These are phyloP conservation scores for Tanacetum coccineum DNA, from an alignment of 129 eudicot species.

Conservation along the genomic window DNA sequence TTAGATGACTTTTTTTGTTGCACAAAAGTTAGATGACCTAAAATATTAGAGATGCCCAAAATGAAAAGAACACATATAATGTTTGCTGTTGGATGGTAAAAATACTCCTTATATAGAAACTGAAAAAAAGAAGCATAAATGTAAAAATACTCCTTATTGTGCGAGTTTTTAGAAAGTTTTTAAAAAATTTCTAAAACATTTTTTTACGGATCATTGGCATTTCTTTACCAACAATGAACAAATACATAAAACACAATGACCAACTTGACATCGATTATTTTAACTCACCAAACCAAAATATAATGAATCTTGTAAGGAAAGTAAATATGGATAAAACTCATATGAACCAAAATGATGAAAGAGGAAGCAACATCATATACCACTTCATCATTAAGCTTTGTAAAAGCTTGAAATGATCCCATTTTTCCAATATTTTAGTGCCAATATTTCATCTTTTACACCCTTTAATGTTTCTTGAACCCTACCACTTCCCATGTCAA, in stretches of 20 bases:
- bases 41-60: no score
- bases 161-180: no score
- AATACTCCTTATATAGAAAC: no score
- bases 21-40: no score
- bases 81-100: no score
- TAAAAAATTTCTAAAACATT: no score
- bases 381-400: conserved; percentile 49
- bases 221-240: not conserved
- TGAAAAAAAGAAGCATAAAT: no score
- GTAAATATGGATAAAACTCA: conserved; percentile 30
- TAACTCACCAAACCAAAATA: conserved; percentile 14
- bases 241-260: no score
- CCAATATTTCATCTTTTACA: conserved; percentile 24
- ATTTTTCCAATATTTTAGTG: conserved; percentile 29
- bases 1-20: no score
- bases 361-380: conserved; percentile 58
- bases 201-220: not conserved
- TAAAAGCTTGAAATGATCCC: conserved; percentile 25
- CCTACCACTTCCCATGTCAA: conserved; percentile 37
- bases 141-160: no score
- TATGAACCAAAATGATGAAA: conserved; percentile 43
- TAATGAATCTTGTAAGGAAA: conserved; percentile 43
- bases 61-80: no score
- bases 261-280: no score
- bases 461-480: conserved; percentile 33